A percentile compares a stretch with the other conserved stretches of the same genome.
Evolutionary conservation across 345 rosid species (phyloP).

Genomic region (Boechera stricta): DNA sequence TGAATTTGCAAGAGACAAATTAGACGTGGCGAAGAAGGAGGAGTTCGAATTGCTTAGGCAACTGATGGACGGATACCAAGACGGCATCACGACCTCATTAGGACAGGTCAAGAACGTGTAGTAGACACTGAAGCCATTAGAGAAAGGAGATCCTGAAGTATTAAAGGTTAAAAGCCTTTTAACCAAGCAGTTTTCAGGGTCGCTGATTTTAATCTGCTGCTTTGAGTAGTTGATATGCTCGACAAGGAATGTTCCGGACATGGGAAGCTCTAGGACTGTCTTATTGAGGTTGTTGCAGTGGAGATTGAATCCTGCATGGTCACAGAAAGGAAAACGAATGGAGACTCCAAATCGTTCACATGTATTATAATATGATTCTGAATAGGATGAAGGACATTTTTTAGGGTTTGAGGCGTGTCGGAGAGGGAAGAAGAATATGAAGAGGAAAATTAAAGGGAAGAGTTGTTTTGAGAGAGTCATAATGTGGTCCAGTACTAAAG

Average conservation of each 20-base stretch:
- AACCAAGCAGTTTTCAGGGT: conserved; percentile 60
- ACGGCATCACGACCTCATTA: conserved; percentile 40
- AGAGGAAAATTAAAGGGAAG: conserved; percentile 33
- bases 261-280: conserved; percentile 57
- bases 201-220: conserved; percentile 57
- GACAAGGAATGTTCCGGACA: conserved; percentile 60
- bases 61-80: conserved; percentile 41
- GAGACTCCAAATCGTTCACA: conserved; percentile 44
- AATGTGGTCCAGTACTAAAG: background rate
- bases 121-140: conserved; percentile 34
- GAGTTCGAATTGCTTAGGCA: conserved; percentile 65
- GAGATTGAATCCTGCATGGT: conserved; percentile 60
- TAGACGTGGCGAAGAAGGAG: conserved; percentile 61
- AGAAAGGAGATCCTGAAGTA: conserved; percentile 67
- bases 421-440: conserved; percentile 48
- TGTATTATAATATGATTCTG: background rate
- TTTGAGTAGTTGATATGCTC: conserved; percentile 51
- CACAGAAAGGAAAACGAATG: conserved; percentile 74
- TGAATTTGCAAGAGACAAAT: conserved; percentile 19
- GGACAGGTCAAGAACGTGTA: conserved; percentile 77
- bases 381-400: conserved; percentile 49
- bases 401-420: conserved; percentile 24
- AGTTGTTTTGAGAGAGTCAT: conserved; percentile 30
- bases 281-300: conserved; percentile 44
- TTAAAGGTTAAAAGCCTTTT: conserved; percentile 55